Percentiles rank a stretch among this genome's conserved stretches.
Evolutionary conservation across 2,329 filamentous ascomycete genomes (phyloP).

Genomic region (Alternaria hordeiaustralica): DNA sequence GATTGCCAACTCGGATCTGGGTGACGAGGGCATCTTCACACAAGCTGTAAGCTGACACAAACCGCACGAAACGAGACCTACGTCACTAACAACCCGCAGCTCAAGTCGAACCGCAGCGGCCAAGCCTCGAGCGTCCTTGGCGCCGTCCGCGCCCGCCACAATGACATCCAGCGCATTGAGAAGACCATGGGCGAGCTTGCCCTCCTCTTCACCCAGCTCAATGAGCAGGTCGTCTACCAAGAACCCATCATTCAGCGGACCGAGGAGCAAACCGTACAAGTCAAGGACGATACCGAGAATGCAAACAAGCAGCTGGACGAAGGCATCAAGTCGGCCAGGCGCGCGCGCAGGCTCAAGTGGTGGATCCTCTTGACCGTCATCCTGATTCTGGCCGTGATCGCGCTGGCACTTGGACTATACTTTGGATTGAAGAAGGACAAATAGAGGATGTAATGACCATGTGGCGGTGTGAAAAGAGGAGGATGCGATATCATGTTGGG

Average conservation of each 20-base stretch:
- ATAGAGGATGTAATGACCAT: not conserved
- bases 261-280: conserved; percentile 70
- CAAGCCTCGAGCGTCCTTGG: conserved; percentile 77
- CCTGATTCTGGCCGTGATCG: conserved; percentile 57
- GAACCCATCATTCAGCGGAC: conserved; percentile 67
- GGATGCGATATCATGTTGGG: not conserved
- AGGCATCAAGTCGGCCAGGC: conserved; percentile 70
- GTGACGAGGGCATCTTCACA: conserved; percentile 81
- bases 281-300: conserved; percentile 69
- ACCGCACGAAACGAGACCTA: not conserved
- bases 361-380: conserved; percentile 70
- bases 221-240: conserved; percentile 75
- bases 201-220: conserved; percentile 75
- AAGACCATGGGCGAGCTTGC: conserved; percentile 74
- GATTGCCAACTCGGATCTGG: conserved; percentile 74
- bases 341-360: conserved; percentile 80
- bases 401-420: conserved; percentile 57
- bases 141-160: conserved; percentile 81
- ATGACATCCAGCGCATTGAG: conserved; percentile 82
- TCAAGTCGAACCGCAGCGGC: conserved; percentile 75
- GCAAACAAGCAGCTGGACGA: conserved; percentile 73
- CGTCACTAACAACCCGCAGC: conserved; percentile 54
- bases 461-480: not conserved
- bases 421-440: conserved; percentile 49
- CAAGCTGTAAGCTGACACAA: conserved; percentile 68